Evolutionary conservation across 805 yeast species (phyloP).

Genomic region (Yarrowia sp.): DNA sequence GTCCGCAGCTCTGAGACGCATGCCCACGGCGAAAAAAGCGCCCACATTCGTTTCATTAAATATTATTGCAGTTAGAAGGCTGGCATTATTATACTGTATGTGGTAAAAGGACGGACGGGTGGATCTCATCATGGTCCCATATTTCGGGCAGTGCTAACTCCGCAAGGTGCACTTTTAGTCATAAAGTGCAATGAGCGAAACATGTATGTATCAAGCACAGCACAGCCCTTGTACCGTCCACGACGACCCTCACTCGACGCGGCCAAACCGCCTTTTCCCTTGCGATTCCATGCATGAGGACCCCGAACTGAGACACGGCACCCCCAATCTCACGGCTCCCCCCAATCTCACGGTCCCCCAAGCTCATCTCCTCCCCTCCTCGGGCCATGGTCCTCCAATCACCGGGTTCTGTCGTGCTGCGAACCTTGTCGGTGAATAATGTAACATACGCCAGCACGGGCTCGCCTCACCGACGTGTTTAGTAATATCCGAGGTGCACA

Average conservation of each 20-base stretch:
- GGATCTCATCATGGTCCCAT: constrained; percentile 13
- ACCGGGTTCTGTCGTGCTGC: neutral
- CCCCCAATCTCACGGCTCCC: neutral
- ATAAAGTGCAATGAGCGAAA: no score
- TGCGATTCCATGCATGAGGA: neutral
- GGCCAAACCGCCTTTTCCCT: no score
- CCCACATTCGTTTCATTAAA: constrained; percentile 18
- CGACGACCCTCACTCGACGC: neutral
- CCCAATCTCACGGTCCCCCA: neutral
- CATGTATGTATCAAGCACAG: no score
- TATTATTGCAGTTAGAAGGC: constrained; percentile 1
- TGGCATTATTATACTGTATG: constrained; percentile 2
- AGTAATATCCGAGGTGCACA: constrained; percentile 8
- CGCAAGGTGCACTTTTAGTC: no score
- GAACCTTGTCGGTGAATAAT: neutral
- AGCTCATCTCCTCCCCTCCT: neutral
- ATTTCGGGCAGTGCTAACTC: neutral
- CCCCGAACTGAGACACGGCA: neutral
- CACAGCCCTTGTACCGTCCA: neutral
- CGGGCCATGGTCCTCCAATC: neutral
- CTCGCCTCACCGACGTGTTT: neutral
- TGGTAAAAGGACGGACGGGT: neutral
- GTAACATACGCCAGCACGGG: neutral
- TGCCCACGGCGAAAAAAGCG: neutral
- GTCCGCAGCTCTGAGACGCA: no score